A percentile compares a stretch with the other conserved stretches of the same genome.
phyloP scores from a whole-genome alignment of 2,329 filamentous ascomycete genomes.

The Fusarium caatingaense region DNA sequence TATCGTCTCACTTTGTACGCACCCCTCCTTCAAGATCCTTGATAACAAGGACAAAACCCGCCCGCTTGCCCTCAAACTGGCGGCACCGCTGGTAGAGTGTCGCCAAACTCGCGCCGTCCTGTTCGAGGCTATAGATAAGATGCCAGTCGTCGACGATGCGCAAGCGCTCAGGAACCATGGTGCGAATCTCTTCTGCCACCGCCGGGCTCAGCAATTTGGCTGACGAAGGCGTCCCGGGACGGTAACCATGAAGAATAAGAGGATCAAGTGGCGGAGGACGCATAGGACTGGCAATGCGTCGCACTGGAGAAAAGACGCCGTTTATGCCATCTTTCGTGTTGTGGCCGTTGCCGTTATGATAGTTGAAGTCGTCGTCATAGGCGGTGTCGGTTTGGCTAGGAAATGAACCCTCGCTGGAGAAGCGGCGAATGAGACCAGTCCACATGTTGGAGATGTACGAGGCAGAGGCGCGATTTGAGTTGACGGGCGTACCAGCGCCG shows the following conservation, averaged over 20 bases:
- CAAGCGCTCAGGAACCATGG: slow-evolving; percentile 86
- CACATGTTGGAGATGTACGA: slow-evolving; percentile 56
- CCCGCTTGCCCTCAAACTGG: slow-evolving; percentile 73
- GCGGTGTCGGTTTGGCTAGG: slow-evolving; percentile 46
- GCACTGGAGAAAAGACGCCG: slow-evolving; percentile 64
- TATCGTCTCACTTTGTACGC: slow-evolving; percentile 53
- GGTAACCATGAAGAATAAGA: slow-evolving; percentile 75
- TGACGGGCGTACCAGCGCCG: slow-evolving; percentile 41
- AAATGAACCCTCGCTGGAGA: slow-evolving; percentile 63
- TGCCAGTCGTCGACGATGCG: slow-evolving; percentile 90
- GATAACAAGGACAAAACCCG: slow-evolving; percentile 91
- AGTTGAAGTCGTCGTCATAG: slow-evolving; percentile 29
- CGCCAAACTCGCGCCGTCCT: slow-evolving; percentile 86
- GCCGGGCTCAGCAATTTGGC: slow-evolving; percentile 76
- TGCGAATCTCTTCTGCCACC: slow-evolving; percentile 91
- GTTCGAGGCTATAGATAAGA: slow-evolving; percentile 88
- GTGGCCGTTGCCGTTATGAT: slow-evolving; percentile 52
- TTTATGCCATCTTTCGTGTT: slow-evolving; percentile 65
- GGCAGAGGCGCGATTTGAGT: slow-evolving; percentile 41
- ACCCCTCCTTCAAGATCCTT: slow-evolving; percentile 80
- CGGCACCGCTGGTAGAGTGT: slow-evolving; percentile 88
- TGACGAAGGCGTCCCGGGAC: slow-evolving; percentile 65
- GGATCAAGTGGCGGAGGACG: slow-evolving; percentile 90
- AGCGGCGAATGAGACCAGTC: slow-evolving; percentile 75
- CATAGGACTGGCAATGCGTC: slow-evolving; percentile 78